A percentile compares a stretch with the other conserved stretches of the same genome.
phyloP scores from a whole-genome alignment of 2,329 filamentous ascomycete genomes.

The Akanthomyces lecanii region DNA sequence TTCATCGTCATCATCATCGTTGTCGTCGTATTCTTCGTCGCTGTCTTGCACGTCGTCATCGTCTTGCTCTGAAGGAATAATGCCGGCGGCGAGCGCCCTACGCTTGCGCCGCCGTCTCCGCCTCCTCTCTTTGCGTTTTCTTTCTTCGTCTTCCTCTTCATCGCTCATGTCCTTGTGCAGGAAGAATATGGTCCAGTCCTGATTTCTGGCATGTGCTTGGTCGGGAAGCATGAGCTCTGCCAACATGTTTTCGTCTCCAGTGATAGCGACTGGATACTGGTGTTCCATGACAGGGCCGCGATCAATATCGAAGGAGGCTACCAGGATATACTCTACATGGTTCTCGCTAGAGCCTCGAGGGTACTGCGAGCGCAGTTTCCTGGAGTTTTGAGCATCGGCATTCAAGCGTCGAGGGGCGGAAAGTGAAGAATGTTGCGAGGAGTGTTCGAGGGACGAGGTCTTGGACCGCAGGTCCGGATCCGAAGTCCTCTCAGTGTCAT shows the following conservation, averaged over 20 bases:
- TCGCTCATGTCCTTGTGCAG: conserved; percentile 89
- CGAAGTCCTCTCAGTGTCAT: conserved; percentile 53
- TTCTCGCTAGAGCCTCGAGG: conserved; percentile 72
- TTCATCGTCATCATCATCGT: conserved; percentile 50
- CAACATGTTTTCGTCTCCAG: conserved; percentile 95
- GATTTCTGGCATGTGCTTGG: conserved; percentile 87
- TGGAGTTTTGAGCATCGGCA: conserved; percentile 46
- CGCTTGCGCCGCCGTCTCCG: conserved; percentile 48
- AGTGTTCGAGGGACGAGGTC: conserved; percentile 55
- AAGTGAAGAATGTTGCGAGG: conserved; percentile 59
- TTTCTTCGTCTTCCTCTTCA: conserved; percentile 74
- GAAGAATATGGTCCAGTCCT: conserved; percentile 99
- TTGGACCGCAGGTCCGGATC: conserved; percentile 58
- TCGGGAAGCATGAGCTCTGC: conserved; percentile 98
- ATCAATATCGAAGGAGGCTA: conserved; percentile 96
- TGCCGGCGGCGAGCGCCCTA: conserved; percentile 47
- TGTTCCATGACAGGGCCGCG: conserved; percentile 97
- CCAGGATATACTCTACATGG: conserved; percentile 98
- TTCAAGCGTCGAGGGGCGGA: conserved; percentile 48
- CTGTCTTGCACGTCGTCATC: conserved; percentile 40
- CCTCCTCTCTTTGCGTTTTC: conserved; percentile 51
- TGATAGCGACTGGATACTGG: conserved; percentile 91
- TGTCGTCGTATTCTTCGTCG: conserved; percentile 43
- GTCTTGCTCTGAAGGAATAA: conserved; percentile 42
- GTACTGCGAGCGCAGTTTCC: conserved; percentile 68